Conservation (phyloP, 441 rosid genomes). For the Brassica balearica region DNA sequence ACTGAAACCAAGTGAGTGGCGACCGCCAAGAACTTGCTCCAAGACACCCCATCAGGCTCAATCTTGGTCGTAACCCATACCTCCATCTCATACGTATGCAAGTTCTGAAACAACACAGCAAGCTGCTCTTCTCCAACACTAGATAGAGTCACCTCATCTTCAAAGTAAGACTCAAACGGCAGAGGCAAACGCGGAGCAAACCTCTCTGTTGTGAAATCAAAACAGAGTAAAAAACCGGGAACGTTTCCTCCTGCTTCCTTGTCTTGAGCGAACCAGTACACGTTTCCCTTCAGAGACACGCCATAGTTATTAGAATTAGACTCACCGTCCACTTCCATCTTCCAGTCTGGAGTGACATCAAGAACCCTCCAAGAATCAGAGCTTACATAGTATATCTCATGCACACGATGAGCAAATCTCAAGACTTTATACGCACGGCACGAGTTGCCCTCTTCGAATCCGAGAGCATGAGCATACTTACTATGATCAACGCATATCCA, state of each 20-base stretch:
- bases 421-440: neutral
- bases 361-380: conserved; percentile 9
- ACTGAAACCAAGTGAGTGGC: neutral
- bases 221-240: conserved; percentile 13
- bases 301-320: neutral
- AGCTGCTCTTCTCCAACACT: conserved; percentile 13
- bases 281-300: conserved; percentile 9
- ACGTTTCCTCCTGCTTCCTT: neutral
- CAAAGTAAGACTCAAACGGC: neutral
- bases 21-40: conserved; percentile 1
- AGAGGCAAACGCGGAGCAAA: neutral
- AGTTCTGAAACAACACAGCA: conserved; percentile 11
- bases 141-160: neutral
- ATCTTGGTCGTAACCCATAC: conserved; percentile 18
- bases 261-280: neutral
- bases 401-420: conserved; percentile 2
- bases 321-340: neutral
- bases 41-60: neutral
- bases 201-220: conserved; percentile 13
- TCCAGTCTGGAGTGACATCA: conserved; percentile 19
- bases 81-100: conserved; percentile 2
- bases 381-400: neutral
- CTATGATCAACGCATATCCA: conserved; percentile 5
- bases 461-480: conserved; percentile 15
- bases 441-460: conserved; percentile 6